Percentiles rank a stretch among this genome's conserved stretches.
phyloP scores from a whole-genome alignment of 2,329 filamentous ascomycete species.

The Microthyrium microscopicum region DNA sequence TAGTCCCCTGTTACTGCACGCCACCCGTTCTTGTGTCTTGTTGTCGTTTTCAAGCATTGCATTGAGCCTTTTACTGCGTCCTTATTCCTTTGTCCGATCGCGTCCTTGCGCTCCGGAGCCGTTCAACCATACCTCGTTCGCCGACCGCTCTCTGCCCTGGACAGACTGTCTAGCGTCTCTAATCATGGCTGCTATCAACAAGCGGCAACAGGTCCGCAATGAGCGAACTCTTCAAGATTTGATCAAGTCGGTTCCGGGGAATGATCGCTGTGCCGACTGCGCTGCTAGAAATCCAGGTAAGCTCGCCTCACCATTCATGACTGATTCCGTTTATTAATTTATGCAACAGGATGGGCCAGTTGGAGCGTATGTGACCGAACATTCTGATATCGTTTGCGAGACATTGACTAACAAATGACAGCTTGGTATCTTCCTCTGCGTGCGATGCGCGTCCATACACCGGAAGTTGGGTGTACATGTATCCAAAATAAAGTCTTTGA shows the following conservation, averaged over 20 bases:
- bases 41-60: neutral
- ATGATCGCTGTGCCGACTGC: conserved; percentile 90
- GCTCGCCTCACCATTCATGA: conserved; percentile 16
- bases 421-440: conserved; percentile 91
- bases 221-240: conserved; percentile 84
- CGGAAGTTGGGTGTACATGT: conserved; percentile 95
- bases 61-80: neutral
- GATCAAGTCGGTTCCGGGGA: conserved; percentile 67
- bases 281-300: conserved; percentile 77
- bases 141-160: no score
- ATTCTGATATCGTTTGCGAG: neutral
- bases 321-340: conserved; percentile 6
- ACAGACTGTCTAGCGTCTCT: no score
- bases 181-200: conserved; percentile 64
- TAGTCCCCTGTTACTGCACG: neutral
- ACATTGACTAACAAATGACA: conserved; percentile 20
- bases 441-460: conserved; percentile 91
- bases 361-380: conserved; percentile 58
- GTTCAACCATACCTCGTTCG: neutral
- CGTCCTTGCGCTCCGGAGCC: neutral
- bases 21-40: neutral
- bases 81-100: neutral
- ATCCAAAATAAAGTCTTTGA: conserved; percentile 95
- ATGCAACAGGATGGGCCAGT: conserved; percentile 66
- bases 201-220: conserved; percentile 95